A percentile compares a stretch with the other conserved stretches of the same genome.
Conservation (phyloP, 202 grass and related monocot species). For the Elaeis oleifera region DNA sequence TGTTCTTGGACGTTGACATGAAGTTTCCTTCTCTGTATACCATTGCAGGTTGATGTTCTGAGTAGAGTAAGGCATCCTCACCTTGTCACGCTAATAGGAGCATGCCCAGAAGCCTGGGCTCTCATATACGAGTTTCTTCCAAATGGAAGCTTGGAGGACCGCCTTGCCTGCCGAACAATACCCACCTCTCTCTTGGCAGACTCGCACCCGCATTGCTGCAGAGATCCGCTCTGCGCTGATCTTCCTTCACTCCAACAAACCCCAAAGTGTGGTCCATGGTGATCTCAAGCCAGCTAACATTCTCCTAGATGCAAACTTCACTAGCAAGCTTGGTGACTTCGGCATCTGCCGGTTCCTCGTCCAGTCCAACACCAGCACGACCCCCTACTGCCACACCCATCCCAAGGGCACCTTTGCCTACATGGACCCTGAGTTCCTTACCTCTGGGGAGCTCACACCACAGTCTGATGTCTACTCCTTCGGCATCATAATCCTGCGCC, state of each 20-base stretch:
- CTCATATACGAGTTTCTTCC: slow-evolving; percentile 52
- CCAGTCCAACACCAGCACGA: slow-evolving; percentile 38
- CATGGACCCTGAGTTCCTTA: slow-evolving; percentile 57
- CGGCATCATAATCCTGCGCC: slow-evolving; percentile 45
- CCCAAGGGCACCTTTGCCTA: slow-evolving; percentile 52
- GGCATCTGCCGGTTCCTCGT: slow-evolving; percentile 50
- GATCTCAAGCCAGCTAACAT: slow-evolving; percentile 65
- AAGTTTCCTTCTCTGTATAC: too few relatives aligned
- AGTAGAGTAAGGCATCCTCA: slow-evolving; percentile 56
- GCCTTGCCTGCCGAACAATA: slow-evolving; percentile 16
- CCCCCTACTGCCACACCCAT: slow-evolving; percentile 41
- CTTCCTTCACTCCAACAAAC: slow-evolving; percentile 54
- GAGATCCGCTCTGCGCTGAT: slow-evolving; percentile 60
- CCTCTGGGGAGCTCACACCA: slow-evolving; percentile 43
- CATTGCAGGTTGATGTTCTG: slow-evolving; percentile 43
- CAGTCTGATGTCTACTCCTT: slow-evolving; percentile 64
- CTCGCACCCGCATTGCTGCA: slow-evolving; percentile 33
- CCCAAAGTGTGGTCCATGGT: slow-evolving; percentile 46
- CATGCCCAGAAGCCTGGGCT: slow-evolving; percentile 39
- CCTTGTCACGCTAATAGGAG: slow-evolving; percentile 57
- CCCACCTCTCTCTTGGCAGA: slow-evolving; percentile 46
- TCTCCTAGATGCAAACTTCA: slow-evolving; percentile 39
- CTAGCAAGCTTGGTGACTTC: slow-evolving; percentile 58
- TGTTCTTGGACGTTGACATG: too few relatives aligned
- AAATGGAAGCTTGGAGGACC: slow-evolving; percentile 56